These are phyloP conservation scores for Gaeumannomyces sp. DNA, from an alignment of 2,329 filamentous ascomycete genomes.

Conservation along the genomic window DNA sequence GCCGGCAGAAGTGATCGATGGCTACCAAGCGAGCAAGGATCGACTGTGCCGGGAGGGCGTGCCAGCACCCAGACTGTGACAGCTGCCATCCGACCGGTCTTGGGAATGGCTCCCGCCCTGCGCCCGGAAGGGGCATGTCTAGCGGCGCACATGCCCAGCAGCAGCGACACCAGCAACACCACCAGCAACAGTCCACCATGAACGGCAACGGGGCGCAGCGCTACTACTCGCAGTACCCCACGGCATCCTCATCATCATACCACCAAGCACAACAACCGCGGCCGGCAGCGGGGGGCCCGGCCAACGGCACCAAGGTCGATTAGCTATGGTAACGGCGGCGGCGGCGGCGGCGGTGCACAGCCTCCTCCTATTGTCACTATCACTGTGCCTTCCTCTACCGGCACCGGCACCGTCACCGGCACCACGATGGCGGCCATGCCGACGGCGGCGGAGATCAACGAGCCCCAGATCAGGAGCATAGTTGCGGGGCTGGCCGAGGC, in stretches of 20 bases:
- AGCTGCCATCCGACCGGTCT: background rate
- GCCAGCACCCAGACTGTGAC: background rate
- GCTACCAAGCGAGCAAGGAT: background rate
- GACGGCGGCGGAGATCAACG: background rate
- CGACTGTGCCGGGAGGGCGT: background rate
- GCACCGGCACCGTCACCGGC: too few species aligned
- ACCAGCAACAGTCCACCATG: background rate
- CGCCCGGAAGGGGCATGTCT: background rate
- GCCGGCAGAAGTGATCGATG: background rate
- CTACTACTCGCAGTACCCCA: background rate
- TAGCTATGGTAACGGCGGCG: background rate
- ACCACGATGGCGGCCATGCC: background rate
- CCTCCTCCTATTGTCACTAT: background rate
- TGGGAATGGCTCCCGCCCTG: background rate
- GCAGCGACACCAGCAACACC: background rate
- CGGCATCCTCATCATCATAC: background rate
- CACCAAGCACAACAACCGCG: background rate
- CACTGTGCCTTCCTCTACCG: background rate
- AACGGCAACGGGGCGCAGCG: background rate
- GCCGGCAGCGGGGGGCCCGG: background rate
- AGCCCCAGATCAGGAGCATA: background rate
- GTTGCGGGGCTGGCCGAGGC: background rate
- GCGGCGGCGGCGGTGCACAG: too few species aligned
- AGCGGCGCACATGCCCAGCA: background rate
- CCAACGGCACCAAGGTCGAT: background rate